A percentile compares a stretch with the other conserved stretches of the same genome.
Evolutionary conservation across 192 early-diverging fungal genomes (phyloP).

Genomic region (Linnemannia zychae): DNA sequence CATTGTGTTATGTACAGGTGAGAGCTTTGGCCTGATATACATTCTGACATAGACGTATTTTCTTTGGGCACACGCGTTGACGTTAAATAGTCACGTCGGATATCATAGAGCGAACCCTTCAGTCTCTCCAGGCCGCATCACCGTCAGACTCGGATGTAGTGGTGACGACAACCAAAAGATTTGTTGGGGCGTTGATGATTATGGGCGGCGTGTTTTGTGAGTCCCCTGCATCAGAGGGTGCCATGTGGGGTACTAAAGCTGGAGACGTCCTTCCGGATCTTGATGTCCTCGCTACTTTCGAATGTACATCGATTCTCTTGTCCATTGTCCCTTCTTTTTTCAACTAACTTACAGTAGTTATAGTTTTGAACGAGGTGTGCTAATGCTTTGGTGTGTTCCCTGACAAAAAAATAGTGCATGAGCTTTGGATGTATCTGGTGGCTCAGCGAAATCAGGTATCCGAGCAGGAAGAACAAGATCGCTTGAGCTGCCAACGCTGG

Average conservation of each 20-base stretch:
- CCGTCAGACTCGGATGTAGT: neutral
- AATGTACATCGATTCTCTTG: neutral
- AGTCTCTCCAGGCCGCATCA: neutral
- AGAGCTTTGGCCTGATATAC: too few relatives aligned
- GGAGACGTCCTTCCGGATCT: neutral
- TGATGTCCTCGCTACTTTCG: neutral
- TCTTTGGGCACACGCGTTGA: neutral
- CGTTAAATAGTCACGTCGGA: neutral
- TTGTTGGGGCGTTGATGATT: neutral
- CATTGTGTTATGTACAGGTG: too few relatives aligned
- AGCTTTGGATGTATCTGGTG: neutral
- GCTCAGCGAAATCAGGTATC: neutral
- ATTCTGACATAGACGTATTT: neutral
- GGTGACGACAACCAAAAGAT: neutral
- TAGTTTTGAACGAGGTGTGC: too few relatives aligned
- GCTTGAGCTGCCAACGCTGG: neutral
- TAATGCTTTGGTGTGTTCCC: neutral
- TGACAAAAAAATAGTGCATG: neutral
- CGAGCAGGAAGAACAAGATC: neutral
- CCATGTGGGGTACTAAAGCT: neutral
- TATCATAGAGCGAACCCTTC: neutral
- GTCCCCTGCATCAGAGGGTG: neutral
- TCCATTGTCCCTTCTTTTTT: too few relatives aligned
- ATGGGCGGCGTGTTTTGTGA: neutral
- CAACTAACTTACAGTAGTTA: too few relatives aligned